phyloP scores from a whole-genome alignment of 106 monocot genomes.

The Allium fistulosum region DNA sequence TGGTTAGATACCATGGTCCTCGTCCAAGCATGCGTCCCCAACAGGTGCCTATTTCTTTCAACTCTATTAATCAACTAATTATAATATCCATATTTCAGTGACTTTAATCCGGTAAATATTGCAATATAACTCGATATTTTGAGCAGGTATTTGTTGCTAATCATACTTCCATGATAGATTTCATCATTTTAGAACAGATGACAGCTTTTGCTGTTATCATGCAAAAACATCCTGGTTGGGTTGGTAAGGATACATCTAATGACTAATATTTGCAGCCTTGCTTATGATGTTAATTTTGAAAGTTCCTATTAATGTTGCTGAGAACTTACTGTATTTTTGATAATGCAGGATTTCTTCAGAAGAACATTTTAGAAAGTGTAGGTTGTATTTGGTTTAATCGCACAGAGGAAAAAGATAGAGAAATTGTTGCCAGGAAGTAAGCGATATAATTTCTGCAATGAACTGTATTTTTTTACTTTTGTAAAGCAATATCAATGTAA shows the following conservation, averaged over 20 bases:
- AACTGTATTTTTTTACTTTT: not conserved
- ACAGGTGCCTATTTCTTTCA: slow-evolving; percentile 38
- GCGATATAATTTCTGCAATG: not conserved
- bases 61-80: not conserved
- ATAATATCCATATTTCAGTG: not conserved
- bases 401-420: slow-evolving; percentile 87
- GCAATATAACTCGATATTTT: not conserved
- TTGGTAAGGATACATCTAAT: slow-evolving; percentile 52
- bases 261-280: no score
- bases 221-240: slow-evolving; percentile 99
- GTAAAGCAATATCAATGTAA: not conserved
- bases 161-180: slow-evolving; percentile 98
- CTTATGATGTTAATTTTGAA: no score
- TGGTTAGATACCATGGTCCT: slow-evolving; percentile 93
- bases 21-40: slow-evolving; percentile 90
- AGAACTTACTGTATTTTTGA: not conserved
- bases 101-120: not conserved
- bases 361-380: slow-evolving; percentile 84
- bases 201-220: slow-evolving; percentile 99
- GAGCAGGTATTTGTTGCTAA: slow-evolving; percentile 97
- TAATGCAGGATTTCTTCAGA: slow-evolving; percentile 80
- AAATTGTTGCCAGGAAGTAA: slow-evolving; percentile 85
- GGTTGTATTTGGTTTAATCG: slow-evolving; percentile 98
- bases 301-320: no score
- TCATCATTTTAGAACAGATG: slow-evolving; percentile 96